Conservation (phyloP, 768 basidiomycete genomes). For the Crepidotus variabilis region DNA sequence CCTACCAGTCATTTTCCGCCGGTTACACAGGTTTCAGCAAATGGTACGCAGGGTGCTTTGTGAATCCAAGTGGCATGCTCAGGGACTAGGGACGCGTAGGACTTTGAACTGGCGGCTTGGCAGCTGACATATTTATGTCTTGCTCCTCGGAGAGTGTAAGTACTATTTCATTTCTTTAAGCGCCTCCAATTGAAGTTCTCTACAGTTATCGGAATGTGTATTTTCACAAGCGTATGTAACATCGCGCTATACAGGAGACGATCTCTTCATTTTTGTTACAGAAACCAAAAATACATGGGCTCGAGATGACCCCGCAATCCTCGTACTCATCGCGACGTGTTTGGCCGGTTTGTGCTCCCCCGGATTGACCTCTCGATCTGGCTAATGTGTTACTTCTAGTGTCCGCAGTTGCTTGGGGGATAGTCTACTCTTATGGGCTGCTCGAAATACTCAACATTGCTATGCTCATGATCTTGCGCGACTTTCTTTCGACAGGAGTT, state of each 20-base stretch:
- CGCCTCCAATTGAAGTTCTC: conserved; percentile 4
- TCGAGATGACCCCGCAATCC: conserved; percentile 93
- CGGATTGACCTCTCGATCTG: not conserved
- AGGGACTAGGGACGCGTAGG: conserved; percentile 42
- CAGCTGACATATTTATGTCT: conserved; percentile 92
- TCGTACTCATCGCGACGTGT: conserved; percentile 80
- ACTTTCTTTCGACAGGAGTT: conserved; percentile 81
- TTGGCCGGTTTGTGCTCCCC: conserved; percentile 55
- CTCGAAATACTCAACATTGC: conserved; percentile 60
- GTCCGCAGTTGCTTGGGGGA: conserved; percentile 80
- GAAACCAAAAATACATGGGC: conserved; percentile 99
- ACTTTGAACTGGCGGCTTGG: conserved; percentile 96
- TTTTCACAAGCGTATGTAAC: conserved; percentile 85
- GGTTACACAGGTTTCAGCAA: conserved; percentile 79
- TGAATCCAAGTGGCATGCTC: conserved; percentile 24
- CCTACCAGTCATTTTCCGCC: conserved; percentile 75
- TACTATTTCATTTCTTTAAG: conserved; percentile 14
- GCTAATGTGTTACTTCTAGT: conserved; percentile 38
- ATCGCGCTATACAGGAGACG: not conserved
- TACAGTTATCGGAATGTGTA: conserved; percentile 91
- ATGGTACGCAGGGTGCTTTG: conserved; percentile 47
- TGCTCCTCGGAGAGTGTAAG: conserved; percentile 86
- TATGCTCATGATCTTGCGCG: conserved; percentile 81
- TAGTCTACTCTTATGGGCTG: conserved; percentile 69
- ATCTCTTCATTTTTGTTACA: conserved; percentile 22